Conservation (phyloP, 1,284 basidiomycete genomes). For the Ganoderma multipileum region DNA sequence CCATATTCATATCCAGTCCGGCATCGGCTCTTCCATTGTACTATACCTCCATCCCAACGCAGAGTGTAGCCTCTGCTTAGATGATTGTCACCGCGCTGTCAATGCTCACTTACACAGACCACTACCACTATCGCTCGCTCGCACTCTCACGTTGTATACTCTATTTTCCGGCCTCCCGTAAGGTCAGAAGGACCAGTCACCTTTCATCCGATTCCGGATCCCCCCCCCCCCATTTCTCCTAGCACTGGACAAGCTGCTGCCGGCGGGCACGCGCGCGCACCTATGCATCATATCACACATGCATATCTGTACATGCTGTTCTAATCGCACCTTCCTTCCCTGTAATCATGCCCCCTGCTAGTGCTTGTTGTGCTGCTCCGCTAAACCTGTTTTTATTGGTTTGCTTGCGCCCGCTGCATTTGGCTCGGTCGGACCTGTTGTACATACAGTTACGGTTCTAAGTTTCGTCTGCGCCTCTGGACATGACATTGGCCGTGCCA, state of each 20-base stretch:
- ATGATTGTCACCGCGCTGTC: constrained; percentile 15
- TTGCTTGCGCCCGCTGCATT: not conserved
- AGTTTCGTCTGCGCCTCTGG: not conserved
- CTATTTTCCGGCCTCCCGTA: not conserved
- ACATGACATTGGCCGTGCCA: not conserved
- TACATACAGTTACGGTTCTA: not conserved
- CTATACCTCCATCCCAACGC: constrained; percentile 8
- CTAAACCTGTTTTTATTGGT: not conserved
- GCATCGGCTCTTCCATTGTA: constrained; percentile 14
- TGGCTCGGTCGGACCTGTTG: not conserved
- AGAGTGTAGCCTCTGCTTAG: constrained; percentile 16
- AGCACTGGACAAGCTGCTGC: not conserved
- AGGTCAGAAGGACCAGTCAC: not conserved
- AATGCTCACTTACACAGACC: not conserved
- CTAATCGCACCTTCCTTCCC: constrained; percentile 13
- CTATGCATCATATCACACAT: not conserved
- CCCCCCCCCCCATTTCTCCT: not conserved
- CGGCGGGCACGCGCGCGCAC: not conserved
- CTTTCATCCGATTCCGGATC: not conserved
- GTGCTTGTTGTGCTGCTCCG: not conserved
- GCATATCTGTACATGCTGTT: constrained; percentile 19
- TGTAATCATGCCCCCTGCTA: not conserved
- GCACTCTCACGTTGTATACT: not conserved
- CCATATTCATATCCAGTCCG: constrained; percentile 3
- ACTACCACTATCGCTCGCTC: not conserved